Conservation (phyloP, 2,329 filamentous ascomycete genomes). For the Bipolaris cookei region DNA sequence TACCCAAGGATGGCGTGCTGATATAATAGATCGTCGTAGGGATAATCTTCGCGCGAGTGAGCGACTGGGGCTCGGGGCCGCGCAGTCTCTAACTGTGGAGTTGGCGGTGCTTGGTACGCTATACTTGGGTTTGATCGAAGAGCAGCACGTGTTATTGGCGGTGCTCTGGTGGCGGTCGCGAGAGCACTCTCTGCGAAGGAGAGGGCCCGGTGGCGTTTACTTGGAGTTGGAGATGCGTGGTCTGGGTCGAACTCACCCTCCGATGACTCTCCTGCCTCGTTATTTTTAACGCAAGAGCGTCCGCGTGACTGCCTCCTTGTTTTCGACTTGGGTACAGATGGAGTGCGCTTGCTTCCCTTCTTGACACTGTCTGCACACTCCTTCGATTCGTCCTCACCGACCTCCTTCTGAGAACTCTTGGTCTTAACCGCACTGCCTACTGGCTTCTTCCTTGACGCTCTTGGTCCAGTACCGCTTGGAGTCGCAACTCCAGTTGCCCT, state of each 20-base stretch:
- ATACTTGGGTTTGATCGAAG: not conserved
- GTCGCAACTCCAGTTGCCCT: not conserved
- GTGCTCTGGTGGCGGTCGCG: slow-evolving; percentile 4
- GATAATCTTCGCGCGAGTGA: not conserved
- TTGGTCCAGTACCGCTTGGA: not conserved
- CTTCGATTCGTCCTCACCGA: not conserved
- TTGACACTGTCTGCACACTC: not conserved
- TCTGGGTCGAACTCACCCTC: slow-evolving; percentile 17
- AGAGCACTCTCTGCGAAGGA: slow-evolving; percentile 15
- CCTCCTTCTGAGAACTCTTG: not conserved
- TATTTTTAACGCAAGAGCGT: slow-evolving; percentile 6
- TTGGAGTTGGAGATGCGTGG: slow-evolving; percentile 12
- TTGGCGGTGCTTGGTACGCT: not conserved
- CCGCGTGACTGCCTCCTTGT: slow-evolving; percentile 14
- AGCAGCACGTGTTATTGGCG: slow-evolving; percentile 7
- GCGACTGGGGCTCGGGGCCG: not conserved
- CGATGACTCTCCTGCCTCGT: slow-evolving; percentile 9
- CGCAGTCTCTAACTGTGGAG: not conserved
- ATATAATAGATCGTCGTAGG: not conserved
- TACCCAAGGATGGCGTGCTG: slow-evolving; percentile 14
- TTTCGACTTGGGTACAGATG: not conserved
- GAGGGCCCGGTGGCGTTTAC: slow-evolving; percentile 18
- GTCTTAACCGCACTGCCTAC: not conserved
- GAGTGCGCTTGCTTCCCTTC: not conserved
- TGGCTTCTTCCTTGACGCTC: slow-evolving; percentile 11